A percentile compares a stretch with the other conserved stretches of the same genome.
Evolutionary conservation across 345 rosid species (phyloP).

Genomic region (Acer saccharum): DNA sequence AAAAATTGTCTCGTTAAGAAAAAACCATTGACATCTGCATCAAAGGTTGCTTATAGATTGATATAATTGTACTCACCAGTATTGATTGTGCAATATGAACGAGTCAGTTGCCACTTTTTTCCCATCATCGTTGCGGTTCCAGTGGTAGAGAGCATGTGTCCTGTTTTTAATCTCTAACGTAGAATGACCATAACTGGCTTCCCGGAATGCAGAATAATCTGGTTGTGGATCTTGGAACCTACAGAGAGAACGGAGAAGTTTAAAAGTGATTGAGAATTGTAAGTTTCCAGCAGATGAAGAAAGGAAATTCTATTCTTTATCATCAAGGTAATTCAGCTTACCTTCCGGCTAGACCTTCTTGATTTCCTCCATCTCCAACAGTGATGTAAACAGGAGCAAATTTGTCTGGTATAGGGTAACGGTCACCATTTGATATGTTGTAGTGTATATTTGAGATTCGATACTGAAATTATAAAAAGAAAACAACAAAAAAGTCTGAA

Average conservation of each 20-base stretch:
- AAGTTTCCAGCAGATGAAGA: neutral
- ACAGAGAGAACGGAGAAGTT: constrained; percentile 18
- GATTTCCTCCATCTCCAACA: constrained; percentile 97
- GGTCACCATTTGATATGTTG: constrained; percentile 66
- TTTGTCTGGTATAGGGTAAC: constrained; percentile 66
- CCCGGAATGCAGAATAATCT: constrained; percentile 89
- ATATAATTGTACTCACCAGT: constrained; percentile 53
- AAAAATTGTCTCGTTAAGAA: neutral
- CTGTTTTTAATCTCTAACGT: constrained; percentile 81
- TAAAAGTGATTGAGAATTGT: neutral
- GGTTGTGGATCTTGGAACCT: constrained; percentile 93
- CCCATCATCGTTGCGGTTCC: constrained; percentile 95
- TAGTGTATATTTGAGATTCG: constrained; percentile 80
- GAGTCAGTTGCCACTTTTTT: constrained; percentile 70
- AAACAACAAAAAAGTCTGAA: neutral
- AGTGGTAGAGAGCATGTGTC: constrained; percentile 85
- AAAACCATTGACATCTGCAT: neutral
- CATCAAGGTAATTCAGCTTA: constrained; percentile 28
- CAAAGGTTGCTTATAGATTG: neutral
- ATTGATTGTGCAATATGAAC: constrained; percentile 63
- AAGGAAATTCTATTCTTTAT: neutral
- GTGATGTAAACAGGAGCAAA: constrained; percentile 90
- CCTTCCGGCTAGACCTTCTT: constrained; percentile 87
- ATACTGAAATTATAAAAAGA: constrained; percentile 45
- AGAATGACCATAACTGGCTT: constrained; percentile 95